These are phyloP conservation scores for Dactylorhiza incarnata DNA, from an alignment of 106 monocot species.

Conservation along the genomic window DNA sequence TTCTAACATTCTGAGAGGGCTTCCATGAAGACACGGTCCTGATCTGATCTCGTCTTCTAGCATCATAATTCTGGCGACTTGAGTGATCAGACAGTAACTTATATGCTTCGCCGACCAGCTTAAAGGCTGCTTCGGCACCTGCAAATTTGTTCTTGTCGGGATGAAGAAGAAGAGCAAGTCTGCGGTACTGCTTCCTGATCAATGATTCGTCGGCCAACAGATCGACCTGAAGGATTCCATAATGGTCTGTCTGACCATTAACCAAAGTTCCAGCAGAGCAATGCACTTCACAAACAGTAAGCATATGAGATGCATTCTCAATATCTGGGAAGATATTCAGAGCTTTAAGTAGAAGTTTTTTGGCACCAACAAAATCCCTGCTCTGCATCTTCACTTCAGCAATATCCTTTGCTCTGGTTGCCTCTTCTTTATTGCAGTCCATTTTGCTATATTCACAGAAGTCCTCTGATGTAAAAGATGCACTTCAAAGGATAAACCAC, in stretches of 20 bases:
- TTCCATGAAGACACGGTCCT: slow-evolving; percentile 9
- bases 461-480: neutral
- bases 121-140: slow-evolving; percentile 85
- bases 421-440: slow-evolving; percentile 92
- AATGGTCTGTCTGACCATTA: slow-evolving; percentile 50
- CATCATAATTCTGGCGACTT: slow-evolving; percentile 64
- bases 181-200: slow-evolving; percentile 66
- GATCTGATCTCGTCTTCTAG: slow-evolving; percentile 33
- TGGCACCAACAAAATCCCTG: slow-evolving; percentile 54
- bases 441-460: slow-evolving; percentile 19
- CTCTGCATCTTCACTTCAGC: slow-evolving; percentile 55
- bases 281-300: slow-evolving; percentile 79
- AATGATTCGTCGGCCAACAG: slow-evolving; percentile 36
- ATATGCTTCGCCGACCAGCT: slow-evolving; percentile 56
- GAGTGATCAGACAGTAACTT: slow-evolving; percentile 36
- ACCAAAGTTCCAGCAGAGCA: slow-evolving; percentile 37
- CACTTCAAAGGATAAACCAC: neutral
- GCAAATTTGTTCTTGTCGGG: slow-evolving; percentile 83
- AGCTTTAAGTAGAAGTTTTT: slow-evolving; percentile 50
- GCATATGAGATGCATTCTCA: slow-evolving; percentile 59
- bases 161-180: slow-evolving; percentile 66
- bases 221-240: slow-evolving; percentile 62
- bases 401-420: slow-evolving; percentile 55
- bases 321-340: slow-evolving; percentile 60
- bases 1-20: slow-evolving; percentile 21